Conservation (phyloP, 257 asterid genomes). For the Anisodus tanguticus region DNA sequence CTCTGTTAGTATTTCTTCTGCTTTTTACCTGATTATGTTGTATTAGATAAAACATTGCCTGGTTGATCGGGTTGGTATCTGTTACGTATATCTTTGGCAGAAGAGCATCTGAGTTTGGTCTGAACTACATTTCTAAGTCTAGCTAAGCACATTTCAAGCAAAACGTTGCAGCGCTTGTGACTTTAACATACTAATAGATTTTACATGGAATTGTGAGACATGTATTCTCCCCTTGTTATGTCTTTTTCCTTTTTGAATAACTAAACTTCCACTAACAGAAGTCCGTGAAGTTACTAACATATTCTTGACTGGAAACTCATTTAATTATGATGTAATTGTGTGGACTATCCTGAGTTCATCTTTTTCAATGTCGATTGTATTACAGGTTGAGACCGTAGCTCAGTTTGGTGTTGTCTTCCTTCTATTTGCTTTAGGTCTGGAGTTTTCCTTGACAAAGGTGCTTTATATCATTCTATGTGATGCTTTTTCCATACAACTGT, state of each 20-base stretch:
- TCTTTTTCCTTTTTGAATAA: not conserved
- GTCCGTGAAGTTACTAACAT: constrained; percentile 4
- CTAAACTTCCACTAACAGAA: not conserved
- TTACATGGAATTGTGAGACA: not conserved
- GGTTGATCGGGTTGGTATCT: not conserved
- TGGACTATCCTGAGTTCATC: not conserved
- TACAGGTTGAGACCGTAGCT: constrained; percentile 95
- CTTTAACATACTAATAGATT: not conserved
- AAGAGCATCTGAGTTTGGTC: not conserved
- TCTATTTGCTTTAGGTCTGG: constrained; percentile 93
- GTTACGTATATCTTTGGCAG: not conserved
- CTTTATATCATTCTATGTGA: constrained; percentile 15
- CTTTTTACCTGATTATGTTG: not conserved
- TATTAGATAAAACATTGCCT: not conserved
- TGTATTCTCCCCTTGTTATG: not conserved
- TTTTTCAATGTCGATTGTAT: constrained; percentile 28
- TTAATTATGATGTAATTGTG: not conserved
- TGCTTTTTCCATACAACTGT: constrained; percentile 8
- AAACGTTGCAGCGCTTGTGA: not conserved
- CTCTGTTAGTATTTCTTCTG: not conserved
- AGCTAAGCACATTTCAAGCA: not conserved
- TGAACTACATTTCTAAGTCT: not conserved
- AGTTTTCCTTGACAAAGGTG: constrained; percentile 91
- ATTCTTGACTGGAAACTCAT: not conserved
- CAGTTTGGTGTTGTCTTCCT: constrained; percentile 98